Conservation (phyloP, 2,329 filamentous ascomycete genomes). For the Exophiala spinifera region DNA sequence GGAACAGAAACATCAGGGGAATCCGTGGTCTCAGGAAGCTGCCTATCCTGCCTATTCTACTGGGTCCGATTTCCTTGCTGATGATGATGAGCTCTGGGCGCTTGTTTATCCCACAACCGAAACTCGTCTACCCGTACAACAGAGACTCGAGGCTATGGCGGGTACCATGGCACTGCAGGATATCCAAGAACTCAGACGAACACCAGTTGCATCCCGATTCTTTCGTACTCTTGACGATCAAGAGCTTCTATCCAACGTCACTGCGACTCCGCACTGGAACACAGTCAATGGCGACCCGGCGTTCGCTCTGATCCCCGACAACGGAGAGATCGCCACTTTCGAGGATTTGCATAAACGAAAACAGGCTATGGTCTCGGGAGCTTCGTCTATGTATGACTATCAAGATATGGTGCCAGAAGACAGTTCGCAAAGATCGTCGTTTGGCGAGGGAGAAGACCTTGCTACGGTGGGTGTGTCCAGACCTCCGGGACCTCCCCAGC, state of each 20-base stretch:
- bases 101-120: slow-evolving; percentile 1
- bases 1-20: too few relatives aligned
- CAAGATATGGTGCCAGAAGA: not conserved
- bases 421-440: not conserved
- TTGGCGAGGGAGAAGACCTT: slow-evolving; percentile 1
- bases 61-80: not conserved
- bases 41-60: not conserved
- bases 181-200: not conserved
- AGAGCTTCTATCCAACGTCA: slow-evolving; percentile 1
- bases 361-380: not conserved
- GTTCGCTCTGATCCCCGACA: slow-evolving; percentile 4
- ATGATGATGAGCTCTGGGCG: not conserved
- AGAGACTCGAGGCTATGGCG: slow-evolving; percentile 9
- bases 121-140: slow-evolving; percentile 1
- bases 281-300: slow-evolving; percentile 8
- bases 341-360: slow-evolving; percentile 3
- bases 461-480: not conserved
- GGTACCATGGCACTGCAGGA: slow-evolving; percentile 7
- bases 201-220: slow-evolving; percentile 7
- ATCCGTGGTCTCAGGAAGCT: not conserved
- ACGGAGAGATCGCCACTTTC: slow-evolving; percentile 2
- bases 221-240: slow-evolving; percentile 8
- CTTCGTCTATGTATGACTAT: not conserved
- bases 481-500: not conserved
- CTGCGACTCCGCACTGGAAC: slow-evolving; percentile 3